phyloP scores from a whole-genome alignment of 164 flowering plant species.

The Aristolochia californica region DNA sequence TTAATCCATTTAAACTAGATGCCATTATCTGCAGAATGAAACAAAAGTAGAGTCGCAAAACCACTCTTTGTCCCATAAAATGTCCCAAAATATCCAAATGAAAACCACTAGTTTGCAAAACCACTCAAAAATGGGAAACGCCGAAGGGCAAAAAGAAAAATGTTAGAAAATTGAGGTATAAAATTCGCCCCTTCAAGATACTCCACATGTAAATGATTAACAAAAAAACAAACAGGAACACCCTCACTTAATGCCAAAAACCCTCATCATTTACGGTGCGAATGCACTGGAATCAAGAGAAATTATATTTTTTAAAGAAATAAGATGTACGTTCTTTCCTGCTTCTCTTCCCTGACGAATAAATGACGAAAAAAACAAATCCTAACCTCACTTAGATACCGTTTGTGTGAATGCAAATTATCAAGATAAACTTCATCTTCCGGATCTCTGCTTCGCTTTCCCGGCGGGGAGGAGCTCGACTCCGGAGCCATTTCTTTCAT shows the following conservation, averaged over 20 bases:
- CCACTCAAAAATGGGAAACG: not conserved
- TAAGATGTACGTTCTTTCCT: no score
- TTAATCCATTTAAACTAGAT: conserved; percentile 82
- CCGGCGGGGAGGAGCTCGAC: conserved; percentile 40
- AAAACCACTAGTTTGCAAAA: not conserved
- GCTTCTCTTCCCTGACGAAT: no score
- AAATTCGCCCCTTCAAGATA: not conserved
- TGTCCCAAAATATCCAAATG: not conserved
- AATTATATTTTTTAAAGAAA: not conserved
- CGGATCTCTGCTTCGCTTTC: conserved; percentile 73
- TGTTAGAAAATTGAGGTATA: not conserved
- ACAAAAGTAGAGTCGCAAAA: not conserved
- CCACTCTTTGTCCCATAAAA: not conserved
- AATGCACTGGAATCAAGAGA: no score
- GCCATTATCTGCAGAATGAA: conserved; percentile 70
- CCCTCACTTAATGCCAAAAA: no score
- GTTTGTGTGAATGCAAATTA: conserved; percentile 87
- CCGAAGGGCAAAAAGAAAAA: not conserved
- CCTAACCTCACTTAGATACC: conserved; percentile 84
- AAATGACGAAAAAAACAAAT: not conserved
- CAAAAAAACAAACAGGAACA: not conserved
- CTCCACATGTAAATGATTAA: not conserved
- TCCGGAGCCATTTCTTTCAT: conserved; percentile 36
- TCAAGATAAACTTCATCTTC: conserved; percentile 89
- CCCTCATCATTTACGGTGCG: no score